phyloP scores from a whole-genome alignment of 192 early-diverging fungal genomes.

The Mortierella claussenii region DNA sequence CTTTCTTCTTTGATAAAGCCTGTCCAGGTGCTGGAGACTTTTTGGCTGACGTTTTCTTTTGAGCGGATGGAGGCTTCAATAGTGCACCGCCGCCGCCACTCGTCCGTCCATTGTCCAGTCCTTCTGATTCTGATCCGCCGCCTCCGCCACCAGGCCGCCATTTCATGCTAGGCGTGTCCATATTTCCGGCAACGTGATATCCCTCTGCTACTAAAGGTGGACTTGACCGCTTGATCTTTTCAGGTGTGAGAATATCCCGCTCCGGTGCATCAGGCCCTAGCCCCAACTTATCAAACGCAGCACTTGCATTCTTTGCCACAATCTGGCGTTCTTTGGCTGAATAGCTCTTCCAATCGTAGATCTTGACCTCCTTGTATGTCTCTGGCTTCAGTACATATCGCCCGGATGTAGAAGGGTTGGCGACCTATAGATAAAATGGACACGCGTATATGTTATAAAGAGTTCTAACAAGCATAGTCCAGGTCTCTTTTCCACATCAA shows the following conservation, averaged over 20 bases:
- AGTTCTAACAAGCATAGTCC: too few relatives aligned
- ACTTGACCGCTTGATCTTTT: slow-evolving; percentile 24
- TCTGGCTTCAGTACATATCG: slow-evolving; percentile 60
- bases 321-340: slow-evolving; percentile 42
- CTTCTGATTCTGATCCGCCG: slow-evolving; percentile 46
- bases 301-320: slow-evolving; percentile 55
- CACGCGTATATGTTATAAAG: too few relatives aligned
- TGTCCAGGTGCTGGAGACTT: slow-evolving; percentile 14
- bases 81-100: neutral
- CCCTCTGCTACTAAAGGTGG: slow-evolving; percentile 42
- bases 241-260: slow-evolving; percentile 47
- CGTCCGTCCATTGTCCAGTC: slow-evolving; percentile 35
- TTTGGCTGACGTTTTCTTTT: slow-evolving; percentile 33
- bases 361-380: slow-evolving; percentile 59
- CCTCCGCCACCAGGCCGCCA: slow-evolving; percentile 44
- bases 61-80: slow-evolving; percentile 18
- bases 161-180: slow-evolving; percentile 17
- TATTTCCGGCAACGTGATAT: slow-evolving; percentile 17
- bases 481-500: too few relatives aligned
- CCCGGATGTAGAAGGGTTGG: slow-evolving; percentile 16
- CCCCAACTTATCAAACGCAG: slow-evolving; percentile 63
- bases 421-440: slow-evolving; percentile 38
- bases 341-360: slow-evolving; percentile 64
- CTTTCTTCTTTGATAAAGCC: slow-evolving; percentile 15
- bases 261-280: slow-evolving; percentile 59